Conservation (phyloP, 345 rosid genomes). For the Psidium guajava region DNA sequence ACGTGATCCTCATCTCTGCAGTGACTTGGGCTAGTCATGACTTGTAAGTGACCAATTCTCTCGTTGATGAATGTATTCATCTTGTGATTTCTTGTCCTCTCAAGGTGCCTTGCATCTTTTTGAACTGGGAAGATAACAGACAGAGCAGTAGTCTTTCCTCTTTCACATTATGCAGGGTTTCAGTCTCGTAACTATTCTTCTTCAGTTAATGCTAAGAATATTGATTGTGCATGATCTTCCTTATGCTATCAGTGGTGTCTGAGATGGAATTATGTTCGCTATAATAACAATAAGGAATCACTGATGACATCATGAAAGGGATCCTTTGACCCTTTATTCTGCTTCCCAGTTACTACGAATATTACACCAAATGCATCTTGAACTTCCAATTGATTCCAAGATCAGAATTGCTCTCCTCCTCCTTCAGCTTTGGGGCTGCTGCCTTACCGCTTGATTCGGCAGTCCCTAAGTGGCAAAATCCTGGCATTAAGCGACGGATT, state of each 20-base stretch:
- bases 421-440: not conserved
- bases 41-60: not conserved
- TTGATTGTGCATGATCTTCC: not conserved
- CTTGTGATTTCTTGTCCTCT: not conserved
- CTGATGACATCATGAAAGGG: not conserved
- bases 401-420: no score
- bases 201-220: not conserved
- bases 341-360: not conserved
- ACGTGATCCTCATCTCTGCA: not conserved
- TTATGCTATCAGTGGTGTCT: not conserved
- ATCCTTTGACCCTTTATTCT: not conserved
- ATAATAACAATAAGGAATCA: not conserved
- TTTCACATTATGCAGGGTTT: not conserved
- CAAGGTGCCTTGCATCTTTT: not conserved
- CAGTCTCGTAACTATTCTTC: not conserved
- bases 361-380: not conserved
- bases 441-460: conserved; percentile 28
- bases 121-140: not conserved
- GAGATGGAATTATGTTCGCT: not conserved
- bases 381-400: no score
- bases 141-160: not conserved
- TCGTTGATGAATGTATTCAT: not conserved
- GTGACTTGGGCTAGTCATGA: not conserved
- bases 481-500: conserved; percentile 14
- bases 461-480: conserved; percentile 36